Conservation (phyloP, 2,329 filamentous ascomycete genomes). For the Juglanconis juglandina region DNA sequence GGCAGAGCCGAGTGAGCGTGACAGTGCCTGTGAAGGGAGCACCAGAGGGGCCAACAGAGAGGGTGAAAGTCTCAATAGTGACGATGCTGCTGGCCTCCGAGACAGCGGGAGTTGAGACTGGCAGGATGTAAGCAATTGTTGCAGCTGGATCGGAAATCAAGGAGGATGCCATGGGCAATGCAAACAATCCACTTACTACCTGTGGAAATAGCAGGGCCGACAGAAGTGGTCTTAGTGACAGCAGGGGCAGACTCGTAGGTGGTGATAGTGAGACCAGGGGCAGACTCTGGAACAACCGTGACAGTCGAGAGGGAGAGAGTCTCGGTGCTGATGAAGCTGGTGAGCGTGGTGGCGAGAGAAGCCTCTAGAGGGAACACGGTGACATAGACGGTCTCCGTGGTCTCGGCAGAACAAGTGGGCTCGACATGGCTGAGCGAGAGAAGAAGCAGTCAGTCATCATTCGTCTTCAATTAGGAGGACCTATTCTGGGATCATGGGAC, state of each 20-base stretch:
- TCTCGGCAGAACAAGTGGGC: constrained; percentile 36
- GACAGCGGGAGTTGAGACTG: neutral
- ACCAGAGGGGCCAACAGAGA: constrained; percentile 2
- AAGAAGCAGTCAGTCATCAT: neutral
- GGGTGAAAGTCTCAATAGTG: constrained; percentile 9
- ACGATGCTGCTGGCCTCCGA: neutral
- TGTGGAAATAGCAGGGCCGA: constrained; percentile 2
- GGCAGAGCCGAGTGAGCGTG: constrained; percentile 17
- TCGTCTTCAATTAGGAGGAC: constrained; percentile 17
- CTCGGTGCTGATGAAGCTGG: constrained; percentile 18
- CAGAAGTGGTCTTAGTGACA: neutral
- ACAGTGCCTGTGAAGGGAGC: constrained; percentile 16
- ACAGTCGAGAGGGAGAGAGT: constrained; percentile 21
- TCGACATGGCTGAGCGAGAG: constrained; percentile 2
- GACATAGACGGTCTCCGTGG: constrained; percentile 45
- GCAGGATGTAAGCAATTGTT: neutral
- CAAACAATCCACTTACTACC: constrained; percentile 8
- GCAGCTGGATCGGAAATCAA: neutral
- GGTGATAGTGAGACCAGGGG: constrained; percentile 2
- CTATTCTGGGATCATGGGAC: neutral
- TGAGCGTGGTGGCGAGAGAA: constrained; percentile 12
- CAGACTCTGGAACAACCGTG: constrained; percentile 19
- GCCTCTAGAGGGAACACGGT: constrained; percentile 36
- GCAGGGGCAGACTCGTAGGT: constrained; percentile 2
- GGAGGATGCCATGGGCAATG: constrained; percentile 4